phyloP scores from a whole-genome alignment of 2,329 filamentous ascomycete species.

The Neofusicoccum cordaticola region DNA sequence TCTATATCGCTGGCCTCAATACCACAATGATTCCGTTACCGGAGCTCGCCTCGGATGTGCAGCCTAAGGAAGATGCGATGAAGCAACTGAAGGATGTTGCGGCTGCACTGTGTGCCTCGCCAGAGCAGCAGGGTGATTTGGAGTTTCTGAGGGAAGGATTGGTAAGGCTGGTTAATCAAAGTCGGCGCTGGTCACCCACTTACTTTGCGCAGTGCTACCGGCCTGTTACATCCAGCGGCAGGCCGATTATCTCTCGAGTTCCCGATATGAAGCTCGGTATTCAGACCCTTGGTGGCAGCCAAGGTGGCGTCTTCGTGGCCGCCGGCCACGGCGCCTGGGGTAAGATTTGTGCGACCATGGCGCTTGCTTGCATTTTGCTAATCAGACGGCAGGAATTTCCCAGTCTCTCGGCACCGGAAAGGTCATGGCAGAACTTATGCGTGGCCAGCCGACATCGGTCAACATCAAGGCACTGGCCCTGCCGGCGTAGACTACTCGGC shows the following conservation, averaged over 20 bases:
- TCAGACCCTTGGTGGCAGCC: conserved; percentile 39
- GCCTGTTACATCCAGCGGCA: conserved; percentile 63
- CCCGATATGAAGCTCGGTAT: conserved; percentile 56
- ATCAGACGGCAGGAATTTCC: conserved; percentile 28
- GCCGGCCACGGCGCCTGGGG: conserved; percentile 78
- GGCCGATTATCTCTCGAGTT: conserved; percentile 61
- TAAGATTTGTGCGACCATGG: conserved; percentile 10
- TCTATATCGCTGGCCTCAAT: conserved; percentile 74
- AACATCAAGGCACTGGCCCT: conserved; percentile 56
- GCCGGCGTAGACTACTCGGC: not conserved
- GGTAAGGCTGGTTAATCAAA: conserved; percentile 24
- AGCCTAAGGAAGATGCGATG: conserved; percentile 49
- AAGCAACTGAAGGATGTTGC: conserved; percentile 51
- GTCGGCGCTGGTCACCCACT: not conserved
- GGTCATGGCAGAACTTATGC: conserved; percentile 68
- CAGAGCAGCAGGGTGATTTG: conserved; percentile 49
- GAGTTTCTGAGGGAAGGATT: conserved; percentile 63
- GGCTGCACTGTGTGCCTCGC: conserved; percentile 46
- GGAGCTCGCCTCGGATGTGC: conserved; percentile 49
- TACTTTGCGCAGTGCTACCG: conserved; percentile 60
- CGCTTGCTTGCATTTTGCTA: not conserved
- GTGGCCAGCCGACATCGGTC: conserved; percentile 56
- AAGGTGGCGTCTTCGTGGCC: conserved; percentile 67
- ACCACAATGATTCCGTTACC: conserved; percentile 60
- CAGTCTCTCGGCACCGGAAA: conserved; percentile 64